Base-by-base conservation (phyloP, 495 filamentous ascomycete species). In the Penicillium antarcticum region DNA sequence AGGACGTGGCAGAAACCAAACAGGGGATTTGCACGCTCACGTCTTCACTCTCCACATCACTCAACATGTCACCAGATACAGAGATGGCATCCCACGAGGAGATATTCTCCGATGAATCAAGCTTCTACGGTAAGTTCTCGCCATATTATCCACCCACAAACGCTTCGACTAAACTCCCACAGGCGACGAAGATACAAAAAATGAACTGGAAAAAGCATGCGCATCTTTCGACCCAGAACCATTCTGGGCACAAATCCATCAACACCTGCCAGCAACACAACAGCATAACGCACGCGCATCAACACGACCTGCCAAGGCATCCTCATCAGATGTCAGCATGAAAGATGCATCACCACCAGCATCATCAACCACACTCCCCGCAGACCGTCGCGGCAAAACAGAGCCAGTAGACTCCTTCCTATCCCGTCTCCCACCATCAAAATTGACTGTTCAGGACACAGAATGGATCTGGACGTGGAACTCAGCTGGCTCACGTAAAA, bases 391-490 rank as follows among this genome's bases (percentile, higher is more conserved):
- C 61, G 52, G 79, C 66, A 21, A 71, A 73, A 56, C 61, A 35
- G 90, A 95, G 59, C 73, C 78, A 12, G 67, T 87, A 33, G 56
- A 71, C 9, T 67, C 76, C 0, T 95, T 95, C 53, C 63, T 91
- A 3, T 51, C 66, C 4, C 84, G 88, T 11, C 71, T 90, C 0
- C 82, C 85, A 5, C 88, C 87, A 1, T 80, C 80, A 3, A 61
- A 8, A 18, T 50, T 18, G 59, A 57, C 2, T 48, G 48, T 1
- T 51, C 52, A 3, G 73, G 77, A 1, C 77, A 76, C 26, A 29
- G 8, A 29, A 1, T 94, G 88, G 86, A 86, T 95, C 34, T 87
- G 75, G 71, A 76, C 85, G 48, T 69, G 65, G 13, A 85, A 87
- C 58, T 85, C 85, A 0, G 66, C 60, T 42, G 24, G 26, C 12